Conservation (phyloP, 2,329 filamentous ascomycete species). For the Diaporthe sp. region DNA sequence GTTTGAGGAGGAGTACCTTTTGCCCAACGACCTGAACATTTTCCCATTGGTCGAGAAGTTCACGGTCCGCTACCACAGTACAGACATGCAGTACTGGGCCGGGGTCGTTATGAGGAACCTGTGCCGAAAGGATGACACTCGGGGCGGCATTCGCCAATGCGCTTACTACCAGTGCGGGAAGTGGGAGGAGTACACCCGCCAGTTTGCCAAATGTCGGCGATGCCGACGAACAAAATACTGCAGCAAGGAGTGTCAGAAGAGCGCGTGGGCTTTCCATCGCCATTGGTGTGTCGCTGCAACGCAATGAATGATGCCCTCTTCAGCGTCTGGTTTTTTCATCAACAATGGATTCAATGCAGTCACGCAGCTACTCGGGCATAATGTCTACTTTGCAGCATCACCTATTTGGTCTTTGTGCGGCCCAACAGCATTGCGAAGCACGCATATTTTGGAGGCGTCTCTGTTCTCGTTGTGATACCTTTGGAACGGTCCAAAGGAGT, state of each 20-base stretch:
- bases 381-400: constrained; percentile 41
- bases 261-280: constrained; percentile 96
- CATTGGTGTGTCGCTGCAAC: constrained; percentile 94
- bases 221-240: constrained; percentile 98
- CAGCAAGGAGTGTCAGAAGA: constrained; percentile 99
- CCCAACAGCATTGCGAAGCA: constrained; percentile 40
- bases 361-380: constrained; percentile 35
- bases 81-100: constrained; percentile 99
- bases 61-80: constrained; percentile 93
- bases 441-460: constrained; percentile 38
- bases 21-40: constrained; percentile 97
- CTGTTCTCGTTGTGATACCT: constrained; percentile 37
- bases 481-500: constrained; percentile 19
- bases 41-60: constrained; percentile 99
- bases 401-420: constrained; percentile 34
- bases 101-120: constrained; percentile 99
- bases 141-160: constrained; percentile 95
- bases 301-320: constrained; percentile 55
- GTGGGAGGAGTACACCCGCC: constrained; percentile 96
- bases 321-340: constrained; percentile 34
- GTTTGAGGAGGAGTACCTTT: constrained; percentile 87
- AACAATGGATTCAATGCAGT: constrained; percentile 14
- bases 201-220: constrained; percentile 97
- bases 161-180: constrained; percentile 98
- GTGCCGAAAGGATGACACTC: constrained; percentile 95